These are phyloP conservation scores for Gyrodon lividus DNA, from an alignment of 768 basidiomycete genomes.

Conservation along the genomic window DNA sequence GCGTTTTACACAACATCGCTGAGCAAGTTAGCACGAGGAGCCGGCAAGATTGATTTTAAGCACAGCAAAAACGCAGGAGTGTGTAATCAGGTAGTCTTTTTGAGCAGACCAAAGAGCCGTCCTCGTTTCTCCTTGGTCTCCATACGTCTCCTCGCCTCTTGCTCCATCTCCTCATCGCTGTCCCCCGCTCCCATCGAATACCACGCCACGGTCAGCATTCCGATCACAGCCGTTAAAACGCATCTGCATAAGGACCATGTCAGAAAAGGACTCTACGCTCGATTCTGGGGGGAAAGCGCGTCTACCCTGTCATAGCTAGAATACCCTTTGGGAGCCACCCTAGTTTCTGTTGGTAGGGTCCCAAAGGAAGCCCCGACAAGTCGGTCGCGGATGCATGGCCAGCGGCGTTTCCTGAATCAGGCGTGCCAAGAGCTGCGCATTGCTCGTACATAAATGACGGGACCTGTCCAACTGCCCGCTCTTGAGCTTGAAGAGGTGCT, in stretches of 20 bases:
- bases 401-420: slow-evolving; percentile 82
- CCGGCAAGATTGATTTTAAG: too few relatives aligned
- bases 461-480: slow-evolving; percentile 40
- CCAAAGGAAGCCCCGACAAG: slow-evolving; percentile 58
- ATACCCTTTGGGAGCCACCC: slow-evolving; percentile 77
- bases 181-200: slow-evolving; percentile 75
- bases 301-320: slow-evolving; percentile 71
- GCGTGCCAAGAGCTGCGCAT: slow-evolving; percentile 60
- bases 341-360: slow-evolving; percentile 70
- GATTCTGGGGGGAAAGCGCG: not conserved
- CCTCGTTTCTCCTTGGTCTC: slow-evolving; percentile 57
- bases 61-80: not conserved
- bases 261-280: not conserved
- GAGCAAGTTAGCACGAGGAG: too few relatives aligned
- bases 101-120: slow-evolving; percentile 42
- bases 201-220: slow-evolving; percentile 83
- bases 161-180: slow-evolving; percentile 80
- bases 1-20: too few relatives aligned
- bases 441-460: slow-evolving; percentile 69
- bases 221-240: slow-evolving; percentile 79
- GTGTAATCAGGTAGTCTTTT: slow-evolving; percentile 6
- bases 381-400: slow-evolving; percentile 72
- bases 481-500: slow-evolving; percentile 71
- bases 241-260: slow-evolving; percentile 47
- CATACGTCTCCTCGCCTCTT: slow-evolving; percentile 56